Evolutionary conservation across 805 yeast species (phyloP).

Genomic region (Candida endomychidarum): DNA sequence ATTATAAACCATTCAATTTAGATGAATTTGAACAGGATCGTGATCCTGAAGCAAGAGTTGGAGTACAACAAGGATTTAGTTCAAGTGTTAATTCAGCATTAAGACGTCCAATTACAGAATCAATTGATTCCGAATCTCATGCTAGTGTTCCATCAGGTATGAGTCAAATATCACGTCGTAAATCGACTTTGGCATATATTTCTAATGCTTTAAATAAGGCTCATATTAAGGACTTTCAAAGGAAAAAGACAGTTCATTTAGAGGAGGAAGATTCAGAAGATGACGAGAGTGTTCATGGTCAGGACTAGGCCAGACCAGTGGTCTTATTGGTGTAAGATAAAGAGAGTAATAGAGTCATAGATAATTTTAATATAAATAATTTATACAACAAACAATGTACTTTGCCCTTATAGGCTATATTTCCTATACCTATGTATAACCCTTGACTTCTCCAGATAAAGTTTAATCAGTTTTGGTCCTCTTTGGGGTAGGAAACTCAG

Average conservation of each 20-base stretch:
- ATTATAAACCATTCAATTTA: slow-evolving; percentile 18
- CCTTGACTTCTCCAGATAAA: too few relatives aligned
- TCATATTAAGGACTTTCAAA: slow-evolving; percentile 82
- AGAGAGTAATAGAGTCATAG: background rate
- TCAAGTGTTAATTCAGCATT: slow-evolving; percentile 11
- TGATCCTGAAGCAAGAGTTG: background rate
- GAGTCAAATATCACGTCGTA: slow-evolving; percentile 4
- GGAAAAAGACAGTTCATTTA: slow-evolving; percentile 43
- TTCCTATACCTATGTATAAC: too few relatives aligned
- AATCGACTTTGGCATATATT: slow-evolving; percentile 40
- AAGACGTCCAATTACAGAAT: slow-evolving; percentile 8
- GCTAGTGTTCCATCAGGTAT: slow-evolving; percentile 6
- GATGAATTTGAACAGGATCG: background rate
- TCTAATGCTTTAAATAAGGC: slow-evolving; percentile 66
- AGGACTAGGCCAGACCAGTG: too few relatives aligned
- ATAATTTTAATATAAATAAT: background rate
- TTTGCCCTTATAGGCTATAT: too few relatives aligned
- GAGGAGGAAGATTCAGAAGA: slow-evolving; percentile 33
- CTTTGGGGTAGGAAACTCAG: slow-evolving; percentile 12
- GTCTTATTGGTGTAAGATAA: too few relatives aligned
- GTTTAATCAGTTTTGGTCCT: slow-evolving; percentile 7
- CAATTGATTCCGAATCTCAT: slow-evolving; percentile 13
- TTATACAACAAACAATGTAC: slow-evolving; percentile 1
- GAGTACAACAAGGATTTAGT: background rate
- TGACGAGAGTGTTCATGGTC: background rate